Evolutionary conservation across 2,329 filamentous ascomycete species (phyloP), one percentile per base, ranked within the genome.

Genomic region (Lasiodiplodia theobromae): DNA sequence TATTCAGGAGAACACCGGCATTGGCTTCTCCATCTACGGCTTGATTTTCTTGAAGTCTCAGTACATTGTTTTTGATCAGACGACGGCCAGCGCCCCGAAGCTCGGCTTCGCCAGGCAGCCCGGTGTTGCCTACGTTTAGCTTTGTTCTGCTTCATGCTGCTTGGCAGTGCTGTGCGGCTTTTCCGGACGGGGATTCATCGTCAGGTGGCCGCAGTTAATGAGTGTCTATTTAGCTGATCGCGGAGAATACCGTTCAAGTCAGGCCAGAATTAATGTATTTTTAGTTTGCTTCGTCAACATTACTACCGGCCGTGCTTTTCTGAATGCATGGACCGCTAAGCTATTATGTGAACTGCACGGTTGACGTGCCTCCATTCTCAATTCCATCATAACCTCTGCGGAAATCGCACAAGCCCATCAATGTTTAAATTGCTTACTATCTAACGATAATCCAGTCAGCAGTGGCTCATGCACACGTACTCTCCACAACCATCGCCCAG

Each of bases 1-100:
- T 57, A 86, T 96, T 70, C 93, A 96, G 83, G 84, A 81, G 71
- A 84, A 86, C 74, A 74, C 78, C 1, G 86, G 84, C n/a, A 79
- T 90, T 58, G 84, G 84, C 6, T 84, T 90, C 71, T 87, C 85
- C 67, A 93, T 96, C 75, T 87, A 94, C 67, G 93, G 93, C 10
- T 92, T 94, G 70, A 85, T 92, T 66, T 92, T 94, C 82, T 85
- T 96, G 72, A 96, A 95, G 86, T 87, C 87, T 67, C 84, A 92
- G 71, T 94, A 91, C 76, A 88, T 91, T 34, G 88, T 93, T 54
- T 93, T 93, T 77, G 90, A 93, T n/a, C 31, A 75, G 78, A 79
- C 73, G 79, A 79, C 38, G 71, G 74, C 69, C 66, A 69, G 21
- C 73, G 75, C 75, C 1, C 81, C 82, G 7, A 74, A 80, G 34